Base-by-base conservation (phyloP, 495 filamentous ascomycete species). In the Thermochaetoides thermophila region DNA sequence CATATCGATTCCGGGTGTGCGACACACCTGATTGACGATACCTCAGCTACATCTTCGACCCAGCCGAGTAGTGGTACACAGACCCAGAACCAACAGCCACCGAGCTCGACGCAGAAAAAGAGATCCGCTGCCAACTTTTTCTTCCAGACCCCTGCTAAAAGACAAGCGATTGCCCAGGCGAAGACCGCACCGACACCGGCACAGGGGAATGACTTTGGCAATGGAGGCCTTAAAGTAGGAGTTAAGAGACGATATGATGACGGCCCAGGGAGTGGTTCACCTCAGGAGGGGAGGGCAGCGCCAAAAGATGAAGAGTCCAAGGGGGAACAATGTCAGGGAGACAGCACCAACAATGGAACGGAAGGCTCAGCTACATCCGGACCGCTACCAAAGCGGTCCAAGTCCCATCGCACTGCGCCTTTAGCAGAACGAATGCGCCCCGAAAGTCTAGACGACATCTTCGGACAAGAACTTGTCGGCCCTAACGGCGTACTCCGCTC, bases 381-480 rank as follows among this genome's bases (percentile, higher is more conserved):
- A 8, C 55, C 50, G 0, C 14, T 61, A 12, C 31, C 66, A 3
- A 81, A 81, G 46, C 69, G 67, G 32, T 56, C 67, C 31, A 87
- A 80, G 50, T 62, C 62, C 35, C 72, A 76, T 26, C 73, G 74
- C 43, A 78, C 73, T 0, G 83, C 82, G 4, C 89, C 89, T 2
- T 64, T 97, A 3, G 84, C 89, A 10, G 89, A 97, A 52, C 81
- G 84, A 9, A 93, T 96, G 84, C 79, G 89, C 3, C 89, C 89
- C 2, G 68, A 62, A 31, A 75, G 63, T 2, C 69, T 97, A 0
- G 81, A 93, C 39, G 82, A 95, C 16, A 76, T 96, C 7, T 81
- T 71, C 37, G 89, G 89, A 5, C 89, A 97, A 58, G 83, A 92
- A 29, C 69, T 96, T 11, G 86, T 96, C 5, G 87, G 87, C 6